These are phyloP conservation scores for Scheffersomyces ergatensis DNA, from an alignment of 805 yeast genomes.

Conservation along the genomic window DNA sequence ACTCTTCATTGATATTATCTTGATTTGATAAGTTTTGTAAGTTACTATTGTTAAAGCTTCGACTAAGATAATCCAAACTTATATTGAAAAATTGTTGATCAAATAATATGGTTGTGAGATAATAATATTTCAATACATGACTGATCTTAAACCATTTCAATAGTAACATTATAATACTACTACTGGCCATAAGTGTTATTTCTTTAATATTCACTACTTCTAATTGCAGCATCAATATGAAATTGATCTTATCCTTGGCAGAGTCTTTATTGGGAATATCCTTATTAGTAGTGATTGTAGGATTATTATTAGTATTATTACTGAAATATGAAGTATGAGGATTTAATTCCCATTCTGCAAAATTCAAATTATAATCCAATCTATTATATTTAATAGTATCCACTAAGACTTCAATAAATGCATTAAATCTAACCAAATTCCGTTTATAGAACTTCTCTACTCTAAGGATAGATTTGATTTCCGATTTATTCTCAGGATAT, in stretches of 20 bases:
- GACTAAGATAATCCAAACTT: conserved; percentile 29
- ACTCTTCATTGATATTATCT: conserved; percentile 10
- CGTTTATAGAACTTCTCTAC: conserved; percentile 60
- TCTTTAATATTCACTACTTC: conserved; percentile 65
- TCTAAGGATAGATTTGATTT: conserved; percentile 44
- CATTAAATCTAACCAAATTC: conserved; percentile 54
- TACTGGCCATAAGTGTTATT: conserved; percentile 54
- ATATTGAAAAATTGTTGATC: conserved; percentile 59
- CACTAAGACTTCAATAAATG: conserved; percentile 61
- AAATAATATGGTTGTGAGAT: conserved; percentile 64
- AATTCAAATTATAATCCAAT: conserved; percentile 30
- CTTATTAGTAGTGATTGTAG: too few relatives aligned
- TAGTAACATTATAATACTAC: conserved; percentile 51
- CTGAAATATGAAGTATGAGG: conserved; percentile 26
- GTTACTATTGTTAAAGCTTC: conserved; percentile 33
- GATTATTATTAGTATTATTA: conserved; percentile 4
- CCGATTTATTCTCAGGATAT: conserved; percentile 33
- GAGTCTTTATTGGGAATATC: conserved; percentile 4
- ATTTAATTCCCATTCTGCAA: conserved; percentile 34
- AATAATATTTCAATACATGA: conserved; percentile 79
- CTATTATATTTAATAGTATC: conserved; percentile 60
- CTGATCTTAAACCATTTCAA: conserved; percentile 76
- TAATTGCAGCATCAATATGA: conserved; percentile 37
- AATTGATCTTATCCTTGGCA: conserved; percentile 17
- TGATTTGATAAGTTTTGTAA: conserved; percentile 20